Evolutionary conservation across 352 stramenopile genomes (phyloP).

Genomic region (Globisporangium paroecandrum): DNA sequence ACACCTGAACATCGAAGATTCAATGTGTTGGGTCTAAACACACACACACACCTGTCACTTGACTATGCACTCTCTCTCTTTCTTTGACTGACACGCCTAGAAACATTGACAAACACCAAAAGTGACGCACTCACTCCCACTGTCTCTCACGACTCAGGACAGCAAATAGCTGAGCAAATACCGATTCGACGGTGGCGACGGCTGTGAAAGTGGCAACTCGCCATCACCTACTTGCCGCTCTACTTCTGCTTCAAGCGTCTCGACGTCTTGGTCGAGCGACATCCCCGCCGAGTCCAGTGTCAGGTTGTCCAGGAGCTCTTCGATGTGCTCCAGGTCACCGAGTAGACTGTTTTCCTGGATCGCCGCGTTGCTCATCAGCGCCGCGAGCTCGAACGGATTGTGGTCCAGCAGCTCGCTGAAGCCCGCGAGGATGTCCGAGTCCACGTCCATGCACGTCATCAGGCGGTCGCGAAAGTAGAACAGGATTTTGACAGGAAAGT

Average conservation of each 20-base stretch:
- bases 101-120: not conserved
- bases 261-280: not conserved
- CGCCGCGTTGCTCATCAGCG: constrained; percentile 4
- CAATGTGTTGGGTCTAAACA: too few relatives aligned
- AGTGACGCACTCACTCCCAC: not conserved
- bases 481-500: not conserved
- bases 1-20: too few relatives aligned
- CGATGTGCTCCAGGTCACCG: not conserved
- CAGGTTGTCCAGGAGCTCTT: constrained; percentile 4
- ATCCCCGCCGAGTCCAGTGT: not conserved
- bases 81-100: too few relatives aligned
- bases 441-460: constrained; percentile 3
- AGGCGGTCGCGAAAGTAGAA: not conserved
- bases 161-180: constrained; percentile 1
- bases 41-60: too few relatives aligned
- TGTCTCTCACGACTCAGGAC: not conserved
- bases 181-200: not conserved
- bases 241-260: not conserved
- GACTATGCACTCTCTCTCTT: too few relatives aligned
- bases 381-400: constrained; percentile 6
- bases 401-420: constrained; percentile 4
- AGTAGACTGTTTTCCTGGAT: constrained; percentile 9
- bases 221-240: not conserved
- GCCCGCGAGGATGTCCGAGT: constrained; percentile 3
- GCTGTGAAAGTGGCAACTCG: not conserved